These are phyloP conservation scores for Pestalotiopsis sp. DNA, from an alignment of 2,329 filamentous ascomycete species.

Conservation along the genomic window DNA sequence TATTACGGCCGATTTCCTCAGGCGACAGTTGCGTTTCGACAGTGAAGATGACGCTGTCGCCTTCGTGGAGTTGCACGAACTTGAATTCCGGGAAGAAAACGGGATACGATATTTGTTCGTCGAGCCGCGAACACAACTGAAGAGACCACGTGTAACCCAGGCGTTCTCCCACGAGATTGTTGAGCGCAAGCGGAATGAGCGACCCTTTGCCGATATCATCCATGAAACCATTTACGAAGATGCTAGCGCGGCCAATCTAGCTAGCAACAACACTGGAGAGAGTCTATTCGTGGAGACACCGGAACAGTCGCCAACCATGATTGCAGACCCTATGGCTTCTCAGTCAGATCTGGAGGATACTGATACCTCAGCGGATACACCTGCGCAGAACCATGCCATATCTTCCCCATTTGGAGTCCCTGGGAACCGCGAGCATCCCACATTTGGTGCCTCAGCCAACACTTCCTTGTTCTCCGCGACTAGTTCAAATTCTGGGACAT, in stretches of 20 bases:
- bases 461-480: conserved; percentile 6
- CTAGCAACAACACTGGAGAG: conserved; percentile 17
- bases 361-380: conserved; percentile 11
- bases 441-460: neutral
- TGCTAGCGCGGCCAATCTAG: conserved; percentile 17
- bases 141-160: conserved; percentile 55
- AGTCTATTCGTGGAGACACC: conserved; percentile 30
- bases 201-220: conserved; percentile 56
- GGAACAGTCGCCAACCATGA: conserved; percentile 12
- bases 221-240: conserved; percentile 53
- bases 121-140: conserved; percentile 44
- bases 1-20: conserved; percentile 58
- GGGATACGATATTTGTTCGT: conserved; percentile 45
- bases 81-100: conserved; percentile 50
- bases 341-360: conserved; percentile 18
- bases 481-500: neutral
- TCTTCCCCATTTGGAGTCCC: neutral
- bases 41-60: conserved; percentile 66
- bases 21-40: conserved; percentile 67
- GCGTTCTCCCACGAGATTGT: conserved; percentile 59
- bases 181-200: conserved; percentile 59
- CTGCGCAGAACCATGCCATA: neutral
- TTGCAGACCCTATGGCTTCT: conserved; percentile 1
- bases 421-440: neutral
- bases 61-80: conserved; percentile 62